A percentile compares a stretch with the other conserved stretches of the same genome.
Conservation (phyloP, 768 basidiomycete species). For the Suillus hirtellus region DNA sequence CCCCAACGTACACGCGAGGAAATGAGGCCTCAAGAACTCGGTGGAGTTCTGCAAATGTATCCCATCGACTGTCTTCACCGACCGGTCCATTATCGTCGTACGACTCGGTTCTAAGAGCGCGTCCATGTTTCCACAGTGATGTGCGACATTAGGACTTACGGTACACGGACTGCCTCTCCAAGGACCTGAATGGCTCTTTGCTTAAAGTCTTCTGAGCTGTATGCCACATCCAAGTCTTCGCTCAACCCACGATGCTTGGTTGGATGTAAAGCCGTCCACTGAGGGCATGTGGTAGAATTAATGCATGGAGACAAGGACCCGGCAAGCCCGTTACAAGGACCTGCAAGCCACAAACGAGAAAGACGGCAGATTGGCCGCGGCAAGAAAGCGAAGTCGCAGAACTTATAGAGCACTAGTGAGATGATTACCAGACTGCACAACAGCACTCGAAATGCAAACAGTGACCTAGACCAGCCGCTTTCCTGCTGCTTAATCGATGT, state of each 20-base stretch:
- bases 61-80: constrained; percentile 41
- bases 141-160: constrained; percentile 22
- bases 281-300: constrained; percentile 29
- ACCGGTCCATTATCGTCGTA: constrained; percentile 46
- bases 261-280: constrained; percentile 31
- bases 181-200: constrained; percentile 30
- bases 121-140: constrained; percentile 1
- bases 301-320: constrained; percentile 5
- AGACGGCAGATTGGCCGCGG: neutral
- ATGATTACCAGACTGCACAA: neutral
- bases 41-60: constrained; percentile 16
- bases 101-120: constrained; percentile 41
- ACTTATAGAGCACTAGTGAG: neutral
- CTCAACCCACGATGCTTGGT: constrained; percentile 28
- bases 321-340: neutral
- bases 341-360: neutral
- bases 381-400: neutral
- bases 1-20: constrained; percentile 50
- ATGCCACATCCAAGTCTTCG: constrained; percentile 27
- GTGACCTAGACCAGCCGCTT: neutral
- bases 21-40: constrained; percentile 41
- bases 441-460: neutral
- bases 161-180: constrained; percentile 38
- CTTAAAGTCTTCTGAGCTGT: constrained; percentile 36
- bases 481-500: neutral